Conservation (phyloP, 225 moss, liverwort and hornwort genomes). For the Antitrichia curtipendula region DNA sequence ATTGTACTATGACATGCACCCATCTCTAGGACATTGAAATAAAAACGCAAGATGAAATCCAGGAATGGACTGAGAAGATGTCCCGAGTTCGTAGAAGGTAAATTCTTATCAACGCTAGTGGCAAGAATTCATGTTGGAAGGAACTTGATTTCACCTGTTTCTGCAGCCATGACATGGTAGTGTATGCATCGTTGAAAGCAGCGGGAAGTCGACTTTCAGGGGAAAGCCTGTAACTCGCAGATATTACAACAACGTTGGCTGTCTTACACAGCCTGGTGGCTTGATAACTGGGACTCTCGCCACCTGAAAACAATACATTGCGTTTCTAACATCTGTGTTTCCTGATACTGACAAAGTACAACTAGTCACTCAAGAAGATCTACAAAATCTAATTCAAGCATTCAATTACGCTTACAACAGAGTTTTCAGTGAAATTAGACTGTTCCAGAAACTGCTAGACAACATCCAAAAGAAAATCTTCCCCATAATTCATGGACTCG, state of each 20-base stretch:
- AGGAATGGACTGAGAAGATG: background rate
- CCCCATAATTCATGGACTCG: background rate
- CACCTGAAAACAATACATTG: conserved; percentile 6
- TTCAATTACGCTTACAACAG: background rate
- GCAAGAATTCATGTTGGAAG: background rate
- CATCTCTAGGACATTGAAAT: background rate
- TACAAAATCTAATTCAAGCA: background rate
- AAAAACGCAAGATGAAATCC: background rate
- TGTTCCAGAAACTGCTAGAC: background rate
- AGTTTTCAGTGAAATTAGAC: background rate
- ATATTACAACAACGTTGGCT: conserved; percentile 22
- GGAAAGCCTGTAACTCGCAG: conserved; percentile 35
- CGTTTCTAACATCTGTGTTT: background rate
- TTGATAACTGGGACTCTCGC: conserved; percentile 15
- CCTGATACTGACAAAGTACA: background rate
- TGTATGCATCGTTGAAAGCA: conserved; percentile 20
- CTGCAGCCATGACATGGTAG: conserved; percentile 30
- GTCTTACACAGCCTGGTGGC: conserved; percentile 25
- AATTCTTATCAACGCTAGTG: background rate
- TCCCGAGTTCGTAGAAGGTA: background rate
- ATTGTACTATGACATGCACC: background rate
- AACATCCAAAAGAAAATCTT: background rate
- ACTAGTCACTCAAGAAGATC: background rate
- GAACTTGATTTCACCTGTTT: conserved; percentile 21
- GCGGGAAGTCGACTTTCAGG: conserved; percentile 29